phyloP scores from a whole-genome alignment of 2,329 filamentous ascomycete genomes.

The Hortaea werneckii region DNA sequence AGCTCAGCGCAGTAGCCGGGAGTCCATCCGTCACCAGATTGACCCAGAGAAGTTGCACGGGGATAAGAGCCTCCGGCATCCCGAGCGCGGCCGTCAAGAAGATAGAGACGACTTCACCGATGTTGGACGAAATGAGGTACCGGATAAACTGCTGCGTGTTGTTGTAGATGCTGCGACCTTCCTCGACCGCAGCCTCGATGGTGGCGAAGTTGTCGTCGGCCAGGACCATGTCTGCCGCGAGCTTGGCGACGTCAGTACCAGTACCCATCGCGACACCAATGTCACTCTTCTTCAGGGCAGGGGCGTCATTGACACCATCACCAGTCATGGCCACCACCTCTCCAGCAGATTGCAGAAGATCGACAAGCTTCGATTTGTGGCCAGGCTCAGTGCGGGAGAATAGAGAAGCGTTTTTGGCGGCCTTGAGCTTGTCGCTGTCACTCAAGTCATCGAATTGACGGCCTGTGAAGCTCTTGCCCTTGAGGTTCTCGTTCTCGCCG shows the following conservation, averaged over 20 bases:
- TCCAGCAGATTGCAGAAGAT: slow-evolving; percentile 82
- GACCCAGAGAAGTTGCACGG: slow-evolving; percentile 96
- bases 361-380: slow-evolving; percentile 96
- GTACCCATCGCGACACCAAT: slow-evolving; percentile 99
- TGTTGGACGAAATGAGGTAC: slow-evolving; percentile 97
- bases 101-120: slow-evolving; percentile 97
- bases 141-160: slow-evolving; percentile 99
- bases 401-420: slow-evolving; percentile 73
- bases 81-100: slow-evolving; percentile 93
- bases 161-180: slow-evolving; percentile 97
- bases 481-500: slow-evolving; percentile 66
- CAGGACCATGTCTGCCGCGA: slow-evolving; percentile 97
- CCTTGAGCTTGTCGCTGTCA: slow-evolving; percentile 68
- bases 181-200: slow-evolving; percentile 90
- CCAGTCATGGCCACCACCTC: slow-evolving; percentile 99
- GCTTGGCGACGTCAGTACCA: slow-evolving; percentile 90
- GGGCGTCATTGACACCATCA: slow-evolving; percentile 96
- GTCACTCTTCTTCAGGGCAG: slow-evolving; percentile 94
- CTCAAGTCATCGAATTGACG: slow-evolving; percentile 85
- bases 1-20: slow-evolving; percentile 88
- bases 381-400: slow-evolving; percentile 93
- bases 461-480: slow-evolving; percentile 88
- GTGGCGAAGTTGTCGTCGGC: slow-evolving; percentile 99
- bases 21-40: slow-evolving; percentile 97
- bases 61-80: slow-evolving; percentile 95